These are phyloP conservation scores for Hypomyces rosellus DNA, from an alignment of 2,329 filamentous ascomycete species.

Conservation along the genomic window DNA sequence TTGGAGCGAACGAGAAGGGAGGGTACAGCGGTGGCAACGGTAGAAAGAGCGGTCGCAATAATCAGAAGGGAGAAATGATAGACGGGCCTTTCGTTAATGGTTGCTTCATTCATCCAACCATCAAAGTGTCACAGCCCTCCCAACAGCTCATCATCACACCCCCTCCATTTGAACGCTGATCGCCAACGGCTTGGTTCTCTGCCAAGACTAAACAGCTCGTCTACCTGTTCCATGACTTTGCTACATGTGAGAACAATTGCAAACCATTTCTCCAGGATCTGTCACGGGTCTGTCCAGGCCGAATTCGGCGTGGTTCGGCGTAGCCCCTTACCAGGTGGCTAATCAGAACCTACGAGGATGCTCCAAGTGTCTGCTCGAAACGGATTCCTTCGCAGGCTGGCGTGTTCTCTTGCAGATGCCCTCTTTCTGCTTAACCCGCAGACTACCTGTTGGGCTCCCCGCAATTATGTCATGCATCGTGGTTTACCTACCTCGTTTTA, in stretches of 20 bases:
- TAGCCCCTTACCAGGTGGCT: background rate
- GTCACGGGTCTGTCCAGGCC: conserved; percentile 4
- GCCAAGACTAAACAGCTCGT: background rate
- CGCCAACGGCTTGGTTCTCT: conserved; percentile 3
- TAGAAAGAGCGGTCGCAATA: conserved; percentile 2
- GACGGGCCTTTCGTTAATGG: conserved; percentile 4
- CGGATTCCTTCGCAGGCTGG: too few relatives aligned
- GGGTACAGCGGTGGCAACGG: background rate
- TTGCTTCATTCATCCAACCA: conserved; percentile 7
- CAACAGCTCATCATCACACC: background rate
- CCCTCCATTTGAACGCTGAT: conserved; percentile 9
- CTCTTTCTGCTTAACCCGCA: background rate
- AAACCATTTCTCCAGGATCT: background rate
- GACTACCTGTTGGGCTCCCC: conserved; percentile 20
- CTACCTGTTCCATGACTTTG: too few relatives aligned
- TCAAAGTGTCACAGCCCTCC: conserved; percentile 2
- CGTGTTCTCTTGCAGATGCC: background rate
- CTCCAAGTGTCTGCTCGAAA: background rate
- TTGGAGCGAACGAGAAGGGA: background rate
- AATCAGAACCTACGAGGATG: background rate
- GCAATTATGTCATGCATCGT: conserved; percentile 43
- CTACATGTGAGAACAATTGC: background rate
- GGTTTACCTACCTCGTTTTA: conserved; percentile 6
- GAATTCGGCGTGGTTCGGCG: conserved; percentile 7
- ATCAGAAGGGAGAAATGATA: conserved; percentile 1